Evolutionary conservation across 2,329 filamentous ascomycete species (phyloP).

Genomic region (Talaromyces rugulosus): DNA sequence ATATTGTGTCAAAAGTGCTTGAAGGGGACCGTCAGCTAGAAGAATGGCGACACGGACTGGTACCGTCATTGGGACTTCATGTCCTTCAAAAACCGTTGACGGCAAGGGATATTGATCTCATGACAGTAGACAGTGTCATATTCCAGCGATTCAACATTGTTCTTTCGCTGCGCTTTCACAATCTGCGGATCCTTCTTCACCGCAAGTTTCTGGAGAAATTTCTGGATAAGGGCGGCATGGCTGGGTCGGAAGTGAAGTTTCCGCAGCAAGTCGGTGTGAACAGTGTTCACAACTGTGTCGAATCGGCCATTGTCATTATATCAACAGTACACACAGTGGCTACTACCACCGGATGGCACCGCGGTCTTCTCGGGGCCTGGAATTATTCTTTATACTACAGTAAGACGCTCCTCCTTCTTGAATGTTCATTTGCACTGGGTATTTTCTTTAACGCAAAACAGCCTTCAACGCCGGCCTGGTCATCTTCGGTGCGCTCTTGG

Average conservation of each 20-base stretch:
- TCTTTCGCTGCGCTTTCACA: constrained; percentile 40
- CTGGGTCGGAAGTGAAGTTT: constrained; percentile 13
- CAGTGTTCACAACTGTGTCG: constrained; percentile 29
- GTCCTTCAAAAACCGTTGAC: constrained; percentile 19
- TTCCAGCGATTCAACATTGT: constrained; percentile 39
- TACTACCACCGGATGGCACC: constrained; percentile 15
- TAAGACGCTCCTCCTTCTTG: constrained; percentile 13
- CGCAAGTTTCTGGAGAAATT: constrained; percentile 39
- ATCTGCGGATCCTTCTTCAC: constrained; percentile 40
- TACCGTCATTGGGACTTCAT: constrained; percentile 23
- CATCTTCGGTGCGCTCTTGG: constrained; percentile 25
- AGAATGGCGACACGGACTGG: constrained; percentile 35
- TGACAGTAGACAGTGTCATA: constrained; percentile 11
- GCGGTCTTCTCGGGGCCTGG: constrained; percentile 28
- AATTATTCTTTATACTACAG: constrained; percentile 32
- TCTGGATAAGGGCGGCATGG: constrained; percentile 21
- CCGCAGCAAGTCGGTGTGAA: constrained; percentile 29
- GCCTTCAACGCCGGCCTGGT: constrained; percentile 33
- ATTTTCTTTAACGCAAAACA: constrained; percentile 10
- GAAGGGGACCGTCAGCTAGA: constrained; percentile 36
- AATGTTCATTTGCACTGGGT: background rate
- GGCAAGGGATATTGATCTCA: constrained; percentile 9
- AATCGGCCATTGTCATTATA: constrained; percentile 28
- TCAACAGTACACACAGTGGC: constrained; percentile 20
- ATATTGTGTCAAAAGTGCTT: constrained; percentile 33